phyloP scores from a whole-genome alignment of 1,284 basidiomycete genomes.

The Inonotus obliquus region DNA sequence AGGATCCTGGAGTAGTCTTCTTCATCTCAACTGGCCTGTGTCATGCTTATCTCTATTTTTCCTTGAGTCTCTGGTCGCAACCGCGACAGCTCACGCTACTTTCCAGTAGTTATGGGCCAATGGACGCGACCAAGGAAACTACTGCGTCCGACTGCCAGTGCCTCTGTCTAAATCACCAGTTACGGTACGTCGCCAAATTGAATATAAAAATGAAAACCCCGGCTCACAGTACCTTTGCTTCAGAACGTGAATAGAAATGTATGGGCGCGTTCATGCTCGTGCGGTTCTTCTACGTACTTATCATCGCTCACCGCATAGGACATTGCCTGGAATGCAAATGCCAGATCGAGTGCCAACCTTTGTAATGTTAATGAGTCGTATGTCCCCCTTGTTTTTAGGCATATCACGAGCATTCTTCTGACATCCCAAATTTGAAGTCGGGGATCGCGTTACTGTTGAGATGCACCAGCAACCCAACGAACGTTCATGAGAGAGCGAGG shows the following conservation, averaged over 20 bases:
- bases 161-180: constrained; percentile 47
- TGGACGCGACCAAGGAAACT: constrained; percentile 36
- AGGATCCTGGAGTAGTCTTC: background rate
- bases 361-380: constrained; percentile 41
- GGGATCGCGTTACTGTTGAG: constrained; percentile 44
- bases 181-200: constrained; percentile 24
- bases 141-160: constrained; percentile 41
- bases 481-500: constrained; percentile 42
- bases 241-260: constrained; percentile 31
- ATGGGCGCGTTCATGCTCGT: constrained; percentile 18
- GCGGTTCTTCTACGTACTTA: no score
- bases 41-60: background rate
- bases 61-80: background rate
- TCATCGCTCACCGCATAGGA: no score
- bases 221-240: background rate
- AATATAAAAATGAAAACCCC: background rate
- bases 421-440: constrained; percentile 33
- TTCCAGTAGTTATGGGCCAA: constrained; percentile 49
- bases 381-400: constrained; percentile 14
- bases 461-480: constrained; percentile 50
- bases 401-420: background rate
- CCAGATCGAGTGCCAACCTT: constrained; percentile 31
- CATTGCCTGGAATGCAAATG: constrained; percentile 42
- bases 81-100: constrained; percentile 38
- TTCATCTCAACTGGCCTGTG: background rate